Evolutionary conservation across 1,284 basidiomycete species (phyloP).

Genomic region (Malassezia arunalokei): DNA sequence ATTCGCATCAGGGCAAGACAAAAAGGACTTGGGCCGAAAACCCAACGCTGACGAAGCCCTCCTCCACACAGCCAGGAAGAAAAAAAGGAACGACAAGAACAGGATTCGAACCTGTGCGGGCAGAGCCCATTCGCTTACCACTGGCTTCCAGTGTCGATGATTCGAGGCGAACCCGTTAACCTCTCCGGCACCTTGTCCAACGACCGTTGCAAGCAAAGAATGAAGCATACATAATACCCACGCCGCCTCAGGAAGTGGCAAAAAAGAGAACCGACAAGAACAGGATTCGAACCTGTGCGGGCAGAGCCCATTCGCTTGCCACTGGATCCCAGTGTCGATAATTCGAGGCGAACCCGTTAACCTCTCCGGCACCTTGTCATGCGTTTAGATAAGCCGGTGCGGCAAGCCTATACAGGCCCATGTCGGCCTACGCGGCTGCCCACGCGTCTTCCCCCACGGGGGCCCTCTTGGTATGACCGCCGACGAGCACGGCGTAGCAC

Average conservation of each 20-base stretch:
- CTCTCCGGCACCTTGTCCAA: constrained; percentile 18
- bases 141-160: constrained; percentile 12
- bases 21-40: too few relatives aligned
- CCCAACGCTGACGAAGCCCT: too few relatives aligned
- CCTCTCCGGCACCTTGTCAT: constrained; percentile 18
- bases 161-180: constrained; percentile 20
- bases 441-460: too few relatives aligned
- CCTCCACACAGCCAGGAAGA: too few relatives aligned
- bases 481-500: background rate
- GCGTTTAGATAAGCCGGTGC: too few relatives aligned
- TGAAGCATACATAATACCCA: too few relatives aligned
- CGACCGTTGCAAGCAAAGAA: too few relatives aligned
- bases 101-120: constrained; percentile 20
- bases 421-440: too few relatives aligned
- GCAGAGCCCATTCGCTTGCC: constrained; percentile 19
- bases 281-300: constrained; percentile 20
- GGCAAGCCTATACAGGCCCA: too few relatives aligned
- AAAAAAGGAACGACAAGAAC: constrained; percentile 17
- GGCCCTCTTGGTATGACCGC: background rate
- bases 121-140: constrained; percentile 18
- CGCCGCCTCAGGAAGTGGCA: too few relatives aligned
- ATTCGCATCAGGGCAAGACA: too few relatives aligned
- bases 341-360: constrained; percentile 20
- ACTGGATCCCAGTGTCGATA: constrained; percentile 7
- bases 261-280: constrained; percentile 8